Percentiles rank a stretch among this genome's conserved stretches.
These are phyloP conservation scores for Monosporascus sp. DNA, from an alignment of 2,329 filamentous ascomycete genomes.

Conservation along the genomic window DNA sequence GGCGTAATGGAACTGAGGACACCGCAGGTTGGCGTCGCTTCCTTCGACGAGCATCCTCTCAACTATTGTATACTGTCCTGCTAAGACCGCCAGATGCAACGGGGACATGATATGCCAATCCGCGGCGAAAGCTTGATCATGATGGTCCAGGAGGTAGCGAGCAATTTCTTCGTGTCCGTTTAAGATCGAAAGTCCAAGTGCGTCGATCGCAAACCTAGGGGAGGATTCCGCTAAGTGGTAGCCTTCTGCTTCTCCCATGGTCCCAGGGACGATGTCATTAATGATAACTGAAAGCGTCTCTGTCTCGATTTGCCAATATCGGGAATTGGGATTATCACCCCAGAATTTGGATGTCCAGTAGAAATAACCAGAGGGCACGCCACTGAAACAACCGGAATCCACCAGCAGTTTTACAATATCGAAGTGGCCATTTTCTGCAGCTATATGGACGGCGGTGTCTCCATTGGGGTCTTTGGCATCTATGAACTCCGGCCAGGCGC, in stretches of 20 bases:
- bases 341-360: neutral
- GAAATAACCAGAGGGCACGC: neutral
- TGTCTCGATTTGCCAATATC: neutral
- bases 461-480: neutral
- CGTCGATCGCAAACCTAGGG: neutral
- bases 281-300: neutral
- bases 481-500: neutral
- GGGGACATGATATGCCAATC: neutral
- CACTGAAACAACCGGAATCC: neutral
- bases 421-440: neutral
- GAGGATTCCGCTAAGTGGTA: neutral
- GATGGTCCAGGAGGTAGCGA: neutral
- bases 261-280: neutral
- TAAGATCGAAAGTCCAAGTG: neutral
- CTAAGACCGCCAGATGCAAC: neutral
- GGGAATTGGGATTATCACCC: neutral
- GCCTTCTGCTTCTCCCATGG: neutral
- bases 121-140: neutral
- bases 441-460: neutral
- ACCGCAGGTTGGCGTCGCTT: neutral
- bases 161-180: neutral
- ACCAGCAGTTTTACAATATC: neutral
- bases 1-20: neutral
- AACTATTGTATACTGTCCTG: neutral
- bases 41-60: neutral